Evolutionary conservation across 305 asterid species (phyloP).

Genomic region (Solanum hybrid): DNA sequence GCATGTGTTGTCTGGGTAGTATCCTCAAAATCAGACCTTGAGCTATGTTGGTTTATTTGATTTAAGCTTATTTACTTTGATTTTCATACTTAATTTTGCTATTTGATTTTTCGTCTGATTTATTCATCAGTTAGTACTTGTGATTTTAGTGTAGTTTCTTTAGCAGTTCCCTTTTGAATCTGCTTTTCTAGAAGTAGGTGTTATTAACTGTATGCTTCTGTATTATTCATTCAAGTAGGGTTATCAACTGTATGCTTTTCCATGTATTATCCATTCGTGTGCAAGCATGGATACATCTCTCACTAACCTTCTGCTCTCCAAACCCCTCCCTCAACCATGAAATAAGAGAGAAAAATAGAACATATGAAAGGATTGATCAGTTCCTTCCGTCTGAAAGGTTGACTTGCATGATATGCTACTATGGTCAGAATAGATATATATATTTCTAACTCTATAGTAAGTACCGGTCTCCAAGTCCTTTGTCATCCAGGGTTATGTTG

Average conservation of each 20-base stretch:
- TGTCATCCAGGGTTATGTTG: background rate
- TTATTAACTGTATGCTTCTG: background rate
- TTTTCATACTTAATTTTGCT: background rate
- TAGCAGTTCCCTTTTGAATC: background rate
- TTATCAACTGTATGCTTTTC: background rate
- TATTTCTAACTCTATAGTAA: background rate
- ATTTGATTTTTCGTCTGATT: background rate
- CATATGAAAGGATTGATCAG: background rate
- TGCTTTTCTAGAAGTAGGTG: background rate
- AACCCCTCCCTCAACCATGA: background rate
- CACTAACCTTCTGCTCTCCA: background rate
- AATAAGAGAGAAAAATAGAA: background rate
- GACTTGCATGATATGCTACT: background rate
- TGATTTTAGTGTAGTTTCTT: background rate
- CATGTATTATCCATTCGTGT: background rate
- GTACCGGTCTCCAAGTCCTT: background rate
- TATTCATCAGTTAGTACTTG: background rate
- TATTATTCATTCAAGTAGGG: background rate
- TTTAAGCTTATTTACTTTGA: background rate
- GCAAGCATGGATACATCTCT: background rate
- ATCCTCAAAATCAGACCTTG: background rate
- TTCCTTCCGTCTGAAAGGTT: background rate
- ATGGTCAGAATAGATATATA: background rate
- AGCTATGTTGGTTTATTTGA: background rate
- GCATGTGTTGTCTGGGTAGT: background rate